phyloP scores from a whole-genome alignment of 78 protist genomes.

The slime mould (Dictyostelium discoideum) region DNA sequence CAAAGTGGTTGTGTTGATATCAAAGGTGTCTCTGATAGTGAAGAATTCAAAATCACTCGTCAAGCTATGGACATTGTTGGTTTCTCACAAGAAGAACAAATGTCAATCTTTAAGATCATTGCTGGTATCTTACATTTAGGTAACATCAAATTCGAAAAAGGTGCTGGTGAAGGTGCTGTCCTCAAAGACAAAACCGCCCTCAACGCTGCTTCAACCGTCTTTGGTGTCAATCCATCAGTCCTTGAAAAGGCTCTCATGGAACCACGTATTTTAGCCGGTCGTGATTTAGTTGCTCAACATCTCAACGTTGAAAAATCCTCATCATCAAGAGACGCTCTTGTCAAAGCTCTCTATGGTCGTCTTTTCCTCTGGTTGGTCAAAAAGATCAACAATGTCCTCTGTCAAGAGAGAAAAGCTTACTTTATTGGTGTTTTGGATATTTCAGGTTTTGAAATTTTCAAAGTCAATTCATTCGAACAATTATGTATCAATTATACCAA shows the following conservation, averaged over 20 bases:
- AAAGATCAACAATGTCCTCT: conserved; percentile 83
- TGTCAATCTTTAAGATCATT: conserved; percentile 45
- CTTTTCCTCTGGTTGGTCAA: conserved; percentile 95
- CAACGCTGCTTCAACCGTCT: conserved; percentile 63
- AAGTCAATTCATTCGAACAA: conserved; percentile 96
- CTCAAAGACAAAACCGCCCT: conserved; percentile 66
- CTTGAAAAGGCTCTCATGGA: conserved; percentile 68
- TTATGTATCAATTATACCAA: conserved; percentile 97
- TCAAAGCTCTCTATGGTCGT: conserved; percentile 96
- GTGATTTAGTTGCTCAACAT: conserved; percentile 87
- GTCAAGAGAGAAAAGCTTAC: conserved; percentile 71
- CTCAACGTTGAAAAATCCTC: conserved; percentile 85
- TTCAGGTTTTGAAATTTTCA: conserved; percentile 96
- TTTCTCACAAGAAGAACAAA: conserved; percentile 85
- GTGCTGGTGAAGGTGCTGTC: conserved; percentile 54
- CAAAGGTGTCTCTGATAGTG: conserved; percentile 74
- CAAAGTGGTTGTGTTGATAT: conserved; percentile 72
- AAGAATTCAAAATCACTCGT: conserved; percentile 70
- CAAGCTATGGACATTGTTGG: conserved; percentile 87
- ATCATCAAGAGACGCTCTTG: conserved; percentile 92
- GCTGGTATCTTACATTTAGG: conserved; percentile 94
- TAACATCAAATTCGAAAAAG: conserved; percentile 85
- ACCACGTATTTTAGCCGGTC: conserved; percentile 90
- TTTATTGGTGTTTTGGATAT: conserved; percentile 95
- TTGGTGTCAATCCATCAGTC: conserved; percentile 67